Evolutionary conservation across 805 yeast species (phyloP).

Genomic region (Lipomyces sp.): DNA sequence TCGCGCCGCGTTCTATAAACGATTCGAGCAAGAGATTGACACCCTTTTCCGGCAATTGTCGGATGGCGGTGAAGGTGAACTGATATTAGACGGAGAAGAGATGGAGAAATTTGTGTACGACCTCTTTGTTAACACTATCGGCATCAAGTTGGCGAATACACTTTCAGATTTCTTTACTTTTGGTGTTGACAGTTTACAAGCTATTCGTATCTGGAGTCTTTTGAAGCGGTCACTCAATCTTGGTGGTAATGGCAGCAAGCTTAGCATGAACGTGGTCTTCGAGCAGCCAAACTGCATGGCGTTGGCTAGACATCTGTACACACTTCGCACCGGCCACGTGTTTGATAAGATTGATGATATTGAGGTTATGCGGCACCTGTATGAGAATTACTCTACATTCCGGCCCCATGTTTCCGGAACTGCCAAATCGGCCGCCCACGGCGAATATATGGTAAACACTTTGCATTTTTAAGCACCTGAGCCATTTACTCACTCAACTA

Average conservation of each 20-base stretch:
- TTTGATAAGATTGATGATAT: conserved; percentile 11
- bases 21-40: conserved; percentile 25
- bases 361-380: conserved; percentile 20
- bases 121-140: conserved; percentile 11
- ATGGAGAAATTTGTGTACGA: conserved; percentile 18
- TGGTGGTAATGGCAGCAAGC: conserved; percentile 19
- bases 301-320: conserved; percentile 18
- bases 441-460: conserved; percentile 15
- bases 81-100: conserved; percentile 7
- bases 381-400: conserved; percentile 25
- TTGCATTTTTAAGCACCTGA: too few species aligned
- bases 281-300: conserved; percentile 21
- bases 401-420: conserved; percentile 18
- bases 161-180: conserved; percentile 24
- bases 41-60: conserved; percentile 13
- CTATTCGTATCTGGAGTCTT: conserved; percentile 24
- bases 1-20: conserved; percentile 31
- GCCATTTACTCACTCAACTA: background rate
- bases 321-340: conserved; percentile 16
- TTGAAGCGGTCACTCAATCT: conserved; percentile 20
- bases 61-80: conserved; percentile 23
- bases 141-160: conserved; percentile 11
- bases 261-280: conserved; percentile 26
- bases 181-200: conserved; percentile 30
- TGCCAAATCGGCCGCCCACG: conserved; percentile 13